phyloP scores from a whole-genome alignment of 2,329 filamentous ascomycete genomes.

The Diplodia corticola region DNA sequence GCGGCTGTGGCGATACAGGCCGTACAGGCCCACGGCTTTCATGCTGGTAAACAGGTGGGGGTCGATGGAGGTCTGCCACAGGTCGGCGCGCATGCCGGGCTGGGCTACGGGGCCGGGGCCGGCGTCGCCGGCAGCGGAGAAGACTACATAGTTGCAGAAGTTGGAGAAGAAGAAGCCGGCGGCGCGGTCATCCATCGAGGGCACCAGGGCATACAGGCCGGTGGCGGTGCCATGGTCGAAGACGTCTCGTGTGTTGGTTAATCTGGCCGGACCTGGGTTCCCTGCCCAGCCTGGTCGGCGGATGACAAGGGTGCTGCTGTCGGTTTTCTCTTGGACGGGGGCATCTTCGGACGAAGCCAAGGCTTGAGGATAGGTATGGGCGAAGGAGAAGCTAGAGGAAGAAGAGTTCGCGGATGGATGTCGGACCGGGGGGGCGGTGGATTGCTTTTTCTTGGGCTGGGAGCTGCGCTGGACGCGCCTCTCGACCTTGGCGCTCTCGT shows the following conservation, averaged over 20 bases:
- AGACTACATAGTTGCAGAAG: constrained; percentile 27
- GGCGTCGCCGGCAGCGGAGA: neutral
- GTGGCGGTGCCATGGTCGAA: neutral
- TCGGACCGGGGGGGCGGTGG: constrained; percentile 26
- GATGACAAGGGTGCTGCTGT: neutral
- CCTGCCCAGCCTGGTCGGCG: neutral
- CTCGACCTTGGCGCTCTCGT: constrained; percentile 30
- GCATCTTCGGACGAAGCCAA: neutral
- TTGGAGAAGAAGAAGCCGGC: constrained; percentile 35
- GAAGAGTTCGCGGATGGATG: neutral
- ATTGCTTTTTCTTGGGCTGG: neutral
- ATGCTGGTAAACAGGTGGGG: constrained; percentile 26
- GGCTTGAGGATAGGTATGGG: neutral
- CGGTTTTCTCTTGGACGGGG: neutral
- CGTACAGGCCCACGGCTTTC: constrained; percentile 38
- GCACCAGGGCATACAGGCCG: neutral
- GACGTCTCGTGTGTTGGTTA: constrained; percentile 24
- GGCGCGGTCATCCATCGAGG: constrained; percentile 35
- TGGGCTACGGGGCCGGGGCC: neutral
- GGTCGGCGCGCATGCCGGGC: neutral
- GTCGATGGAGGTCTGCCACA: neutral
- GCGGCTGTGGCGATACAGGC: constrained; percentile 33
- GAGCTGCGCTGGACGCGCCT: neutral
- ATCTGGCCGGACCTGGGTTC: constrained; percentile 29
- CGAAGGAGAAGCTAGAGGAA: neutral